phyloP scores from a whole-genome alignment of 2,329 filamentous ascomycete genomes.

The Emydomyces testavorans region DNA sequence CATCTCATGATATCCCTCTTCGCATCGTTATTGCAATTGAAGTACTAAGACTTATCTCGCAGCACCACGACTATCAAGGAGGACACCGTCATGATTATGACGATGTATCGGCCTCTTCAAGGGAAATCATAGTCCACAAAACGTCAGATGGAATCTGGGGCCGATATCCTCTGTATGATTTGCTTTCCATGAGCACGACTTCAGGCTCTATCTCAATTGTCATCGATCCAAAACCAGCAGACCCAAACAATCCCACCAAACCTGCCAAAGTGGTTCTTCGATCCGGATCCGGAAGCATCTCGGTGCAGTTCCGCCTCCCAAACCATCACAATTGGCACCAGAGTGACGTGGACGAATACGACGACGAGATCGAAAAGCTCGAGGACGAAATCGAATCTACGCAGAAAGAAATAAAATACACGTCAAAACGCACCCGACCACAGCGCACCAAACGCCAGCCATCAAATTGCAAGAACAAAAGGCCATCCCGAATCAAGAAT shows the following conservation, averaged over 20 bases:
- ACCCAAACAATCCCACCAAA: slow-evolving; percentile 19
- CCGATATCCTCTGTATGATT: slow-evolving; percentile 25
- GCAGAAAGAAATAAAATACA: too few relatives aligned
- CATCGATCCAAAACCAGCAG: slow-evolving; percentile 26
- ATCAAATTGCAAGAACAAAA: too few relatives aligned
- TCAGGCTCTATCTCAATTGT: slow-evolving; percentile 23
- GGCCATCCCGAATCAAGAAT: background rate
- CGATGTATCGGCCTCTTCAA: background rate
- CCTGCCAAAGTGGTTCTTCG: slow-evolving; percentile 23
- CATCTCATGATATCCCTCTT: background rate
- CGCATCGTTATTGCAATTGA: background rate
- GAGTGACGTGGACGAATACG: background rate
- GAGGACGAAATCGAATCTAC: background rate
- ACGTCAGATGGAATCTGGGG: slow-evolving; percentile 20
- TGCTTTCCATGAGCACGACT: slow-evolving; percentile 24
- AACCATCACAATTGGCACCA: background rate
- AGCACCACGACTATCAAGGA: background rate
- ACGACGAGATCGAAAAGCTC: background rate
- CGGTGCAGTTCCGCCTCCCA: slow-evolving; percentile 19
- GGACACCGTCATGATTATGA: background rate
- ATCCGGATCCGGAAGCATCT: slow-evolving; percentile 21
- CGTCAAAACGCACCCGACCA: too few relatives aligned
- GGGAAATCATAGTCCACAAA: slow-evolving; percentile 19
- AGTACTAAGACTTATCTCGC: background rate
- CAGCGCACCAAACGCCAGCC: too few relatives aligned